Percentiles rank a stretch among this genome's conserved stretches.
Conservation (phyloP, 2,329 filamentous ascomycete species). For the Aureobasidium sp. region DNA sequence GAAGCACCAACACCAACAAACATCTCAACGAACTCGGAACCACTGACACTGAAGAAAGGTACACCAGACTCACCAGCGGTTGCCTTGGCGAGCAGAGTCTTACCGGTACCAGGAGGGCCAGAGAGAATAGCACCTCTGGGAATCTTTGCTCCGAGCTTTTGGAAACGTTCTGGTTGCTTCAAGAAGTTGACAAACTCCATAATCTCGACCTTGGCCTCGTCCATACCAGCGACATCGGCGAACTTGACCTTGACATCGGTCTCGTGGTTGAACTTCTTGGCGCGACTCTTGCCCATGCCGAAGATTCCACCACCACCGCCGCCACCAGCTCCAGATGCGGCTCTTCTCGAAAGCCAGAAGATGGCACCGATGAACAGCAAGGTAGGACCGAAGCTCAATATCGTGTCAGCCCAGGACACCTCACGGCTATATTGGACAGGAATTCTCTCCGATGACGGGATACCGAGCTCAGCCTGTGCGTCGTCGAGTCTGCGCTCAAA, state of each 20-base stretch:
- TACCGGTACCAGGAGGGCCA: conserved; percentile 96
- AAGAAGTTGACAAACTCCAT: conserved; percentile 99
- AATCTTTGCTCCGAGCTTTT: conserved; percentile 94
- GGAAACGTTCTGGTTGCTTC: conserved; percentile 85
- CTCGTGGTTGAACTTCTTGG: conserved; percentile 97
- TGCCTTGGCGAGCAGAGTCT: conserved; percentile 93
- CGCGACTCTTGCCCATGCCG: conserved; percentile 89
- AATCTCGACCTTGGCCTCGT: conserved; percentile 95
- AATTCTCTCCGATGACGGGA: conserved; percentile 81
- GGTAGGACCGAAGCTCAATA: conserved; percentile 81
- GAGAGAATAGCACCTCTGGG: conserved; percentile 93
- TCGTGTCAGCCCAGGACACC: conserved; percentile 61
- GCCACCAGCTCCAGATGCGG: conserved; percentile 54
- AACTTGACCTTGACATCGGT: conserved; percentile 96
- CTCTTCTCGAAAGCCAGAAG: conserved; percentile 70
- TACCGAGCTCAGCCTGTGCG: conserved; percentile 79
- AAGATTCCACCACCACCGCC: conserved; percentile 73
- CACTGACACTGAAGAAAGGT: conserved; percentile 96
- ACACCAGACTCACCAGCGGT: conserved; percentile 95
- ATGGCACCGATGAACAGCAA: conserved; percentile 78
- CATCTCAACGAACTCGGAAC: conserved; percentile 99
- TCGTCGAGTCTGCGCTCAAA: conserved; percentile 86
- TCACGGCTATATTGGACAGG: conserved; percentile 82
- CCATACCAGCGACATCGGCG: conserved; percentile 91
- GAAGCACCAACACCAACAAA: conserved; percentile 98